Base-by-base conservation (phyloP, 2,329 filamentous ascomycete genomes). In the Leptographium galeiforme region DNA sequence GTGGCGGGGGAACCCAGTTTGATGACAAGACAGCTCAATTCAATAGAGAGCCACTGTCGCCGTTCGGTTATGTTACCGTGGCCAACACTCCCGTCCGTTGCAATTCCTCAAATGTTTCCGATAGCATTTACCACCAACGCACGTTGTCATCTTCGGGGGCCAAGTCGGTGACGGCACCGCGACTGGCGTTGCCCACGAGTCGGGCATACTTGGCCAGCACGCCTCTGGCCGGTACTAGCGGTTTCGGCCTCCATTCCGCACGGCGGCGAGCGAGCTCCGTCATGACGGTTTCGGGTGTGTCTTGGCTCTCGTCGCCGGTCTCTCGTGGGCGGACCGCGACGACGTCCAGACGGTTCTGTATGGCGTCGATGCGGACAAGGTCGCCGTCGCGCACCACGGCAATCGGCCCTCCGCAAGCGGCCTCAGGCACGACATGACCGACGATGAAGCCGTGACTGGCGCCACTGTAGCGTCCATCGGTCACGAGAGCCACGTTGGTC, bases 361-460 rank as follows among this genome's bases (percentile, higher is more conserved):
- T 81, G 0, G 90, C 89, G 64, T 93, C 87, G 62, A 97, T 96
- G 4, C 86, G 89, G 51, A 97, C 81, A 32, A 79, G 68, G 67
- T 97, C 91, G 2, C 88, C 91, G 61, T 94, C 78, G 60, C 72
- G 66, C 2, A 96, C 87, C 7, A 95, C 71, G 0, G 86, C 90
- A 63, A 97, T 89, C 0, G 91, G 90, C 0, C 91, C 91, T 16
- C 91, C 91, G 1, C 85, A 84, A 1, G 87, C 88, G 0, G 91
- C 91, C 68, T 97, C 91, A 2, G 91, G 91, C 3, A 87, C 86
- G 14, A 96, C 88, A 63, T 96, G 90, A 1, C 91, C 91, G 16
- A 97, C 88, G 63, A 95, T 93, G 67, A 95, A 95, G 0, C 89
- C 89, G 66, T 96, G 90, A 52, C 79, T 86, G 2, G 89, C 91